phyloP scores from a whole-genome alignment of 345 rosid genomes.

The Streptanthus diversifolius region DNA sequence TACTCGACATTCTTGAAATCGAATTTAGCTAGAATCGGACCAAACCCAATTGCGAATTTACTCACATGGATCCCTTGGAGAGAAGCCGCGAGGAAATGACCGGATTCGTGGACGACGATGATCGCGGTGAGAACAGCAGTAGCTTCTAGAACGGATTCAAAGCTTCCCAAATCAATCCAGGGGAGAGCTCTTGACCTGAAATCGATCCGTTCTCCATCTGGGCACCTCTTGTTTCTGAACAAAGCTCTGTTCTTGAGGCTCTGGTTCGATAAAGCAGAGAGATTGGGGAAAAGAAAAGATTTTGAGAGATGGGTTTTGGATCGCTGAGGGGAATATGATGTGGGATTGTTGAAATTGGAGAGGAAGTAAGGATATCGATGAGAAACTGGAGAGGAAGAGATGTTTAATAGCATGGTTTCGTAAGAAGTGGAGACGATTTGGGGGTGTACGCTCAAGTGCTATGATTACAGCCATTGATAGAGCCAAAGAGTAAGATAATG shows the following conservation, averaged over 20 bases:
- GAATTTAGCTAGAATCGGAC: slow-evolving; percentile 88
- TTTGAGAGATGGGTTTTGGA: slow-evolving; percentile 53
- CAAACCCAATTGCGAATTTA: slow-evolving; percentile 94
- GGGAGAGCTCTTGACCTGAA: slow-evolving; percentile 54
- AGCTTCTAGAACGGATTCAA: slow-evolving; percentile 76
- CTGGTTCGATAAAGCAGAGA: slow-evolving; percentile 33
- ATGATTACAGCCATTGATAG: slow-evolving; percentile 22
- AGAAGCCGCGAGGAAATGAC: slow-evolving; percentile 88
- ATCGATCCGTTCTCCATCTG: slow-evolving; percentile 39
- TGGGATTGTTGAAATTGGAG: slow-evolving; percentile 39
- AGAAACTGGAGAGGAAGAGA: slow-evolving; percentile 51
- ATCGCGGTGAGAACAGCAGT: slow-evolving; percentile 80
- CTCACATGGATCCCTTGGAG: slow-evolving; percentile 98
- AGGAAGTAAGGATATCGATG: slow-evolving; percentile 41
- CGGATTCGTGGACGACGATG: slow-evolving; percentile 79
- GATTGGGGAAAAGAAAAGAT: slow-evolving; percentile 37
- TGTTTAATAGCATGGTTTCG: slow-evolving; percentile 63
- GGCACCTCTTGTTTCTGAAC: slow-evolving; percentile 27
- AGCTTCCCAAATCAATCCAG: slow-evolving; percentile 65
- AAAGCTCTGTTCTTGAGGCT: slow-evolving; percentile 42
- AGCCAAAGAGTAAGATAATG: background rate
- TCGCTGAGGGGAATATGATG: slow-evolving; percentile 39
- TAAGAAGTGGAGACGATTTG: slow-evolving; percentile 22
- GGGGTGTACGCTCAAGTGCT: slow-evolving; percentile 29
- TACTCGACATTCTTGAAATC: slow-evolving; percentile 81